These are phyloP conservation scores for Mortierella sp. DNA, from an alignment of 371 early-diverging fungal species.

Conservation along the genomic window DNA sequence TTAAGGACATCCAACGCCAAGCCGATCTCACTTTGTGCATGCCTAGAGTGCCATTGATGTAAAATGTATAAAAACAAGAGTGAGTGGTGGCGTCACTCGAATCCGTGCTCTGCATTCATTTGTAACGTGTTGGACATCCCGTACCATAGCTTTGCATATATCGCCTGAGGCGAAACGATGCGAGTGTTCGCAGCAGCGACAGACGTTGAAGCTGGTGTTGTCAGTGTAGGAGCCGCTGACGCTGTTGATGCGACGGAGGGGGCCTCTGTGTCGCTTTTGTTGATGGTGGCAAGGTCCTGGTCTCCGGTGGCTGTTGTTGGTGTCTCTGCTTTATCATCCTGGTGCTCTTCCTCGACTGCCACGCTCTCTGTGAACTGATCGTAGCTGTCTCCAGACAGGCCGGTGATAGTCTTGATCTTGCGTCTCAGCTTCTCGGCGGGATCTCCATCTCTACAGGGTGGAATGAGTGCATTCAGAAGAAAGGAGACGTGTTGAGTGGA, in stretches of 20 bases:
- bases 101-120: not conserved
- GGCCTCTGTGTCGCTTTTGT: conserved; percentile 3
- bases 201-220: conserved; percentile 8
- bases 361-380: conserved; percentile 62
- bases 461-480: not conserved
- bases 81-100: not conserved
- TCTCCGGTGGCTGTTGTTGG: conserved; percentile 15
- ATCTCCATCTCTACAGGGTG: conserved; percentile 56
- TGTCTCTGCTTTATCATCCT: conserved; percentile 22
- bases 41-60: conserved; percentile 42
- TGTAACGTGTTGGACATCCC: not conserved
- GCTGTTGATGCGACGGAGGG: not conserved
- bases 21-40: conserved; percentile 79
- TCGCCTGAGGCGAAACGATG: conserved; percentile 38
- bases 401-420: conserved; percentile 65
- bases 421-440: conserved; percentile 66
- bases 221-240: conserved; percentile 8
- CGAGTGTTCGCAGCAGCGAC: conserved; percentile 16
- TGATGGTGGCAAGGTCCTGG: conserved; percentile 4
- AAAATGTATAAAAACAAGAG: not conserved
- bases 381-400: conserved; percentile 65
- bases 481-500: not conserved
- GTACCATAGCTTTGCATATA: conserved; percentile 47
- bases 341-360: not conserved
- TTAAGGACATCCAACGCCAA: conserved; percentile 81